Evolutionary conservation across 2,329 filamentous ascomycete species (phyloP), one percentile per base, ranked within the genome.

Genomic region (Paracorniculantispora psalliotae): DNA sequence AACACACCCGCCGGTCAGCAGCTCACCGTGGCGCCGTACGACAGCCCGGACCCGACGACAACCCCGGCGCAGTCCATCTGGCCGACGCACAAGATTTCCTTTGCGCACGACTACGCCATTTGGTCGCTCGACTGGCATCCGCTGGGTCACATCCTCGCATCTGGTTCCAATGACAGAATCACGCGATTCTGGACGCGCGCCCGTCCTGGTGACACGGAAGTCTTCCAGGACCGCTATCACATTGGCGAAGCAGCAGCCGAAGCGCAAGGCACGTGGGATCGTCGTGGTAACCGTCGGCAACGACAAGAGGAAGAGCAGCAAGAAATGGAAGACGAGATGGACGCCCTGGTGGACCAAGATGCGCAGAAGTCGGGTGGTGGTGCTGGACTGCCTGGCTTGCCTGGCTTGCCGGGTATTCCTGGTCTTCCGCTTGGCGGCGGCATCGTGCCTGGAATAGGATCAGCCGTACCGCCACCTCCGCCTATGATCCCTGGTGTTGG

Each of bases 41-140:
- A 97, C 71, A 88, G 84, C 62, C 80, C 89, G 1, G 92, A 96
- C 67, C 91, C 91, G 6, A 75, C 84, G 25, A 90, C 89, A 51
- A 88, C 91, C 0, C 87, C 92, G 0, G 86, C 91, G 0, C 93
- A 97, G 72, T 89, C 91, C n/a, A 90, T 99, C 62, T 91, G 91
- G 70, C 94, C 94, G 1, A 91, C 92, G 3, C 93, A 97, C 77
- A 89, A 86, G 67, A 77, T 97, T 33, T 85, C 89, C 8, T 93
- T 88, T 68, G 94, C 94, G 0, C 94, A 99, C 72, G 90, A 96
- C 66, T 96, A 92, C 71, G 91, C 92, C 19, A 94, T 99, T 64
- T 99, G 94, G 94, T 96, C 92, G 19, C 82, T 99, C 52, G 92
- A 97, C 76, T 99, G 94, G 92, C 94, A 99, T 71, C 94, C 94